Conservation (phyloP, 345 rosid genomes). For the Syzygium aromaticum region DNA sequence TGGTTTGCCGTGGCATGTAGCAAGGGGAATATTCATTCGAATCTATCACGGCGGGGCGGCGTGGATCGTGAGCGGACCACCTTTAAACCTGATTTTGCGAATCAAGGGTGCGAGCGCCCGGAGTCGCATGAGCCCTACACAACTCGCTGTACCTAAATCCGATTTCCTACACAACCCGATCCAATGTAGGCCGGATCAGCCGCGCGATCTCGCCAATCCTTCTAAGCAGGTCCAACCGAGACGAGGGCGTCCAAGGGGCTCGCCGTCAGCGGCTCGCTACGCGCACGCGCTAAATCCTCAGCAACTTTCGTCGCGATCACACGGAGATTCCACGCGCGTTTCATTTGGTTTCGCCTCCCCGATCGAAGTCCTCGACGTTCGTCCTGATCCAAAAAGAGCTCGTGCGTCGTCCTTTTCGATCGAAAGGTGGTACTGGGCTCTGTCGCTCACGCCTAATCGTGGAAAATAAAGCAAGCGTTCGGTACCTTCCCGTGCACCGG, state of each 20-base stretch:
- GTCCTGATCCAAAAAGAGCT: background rate
- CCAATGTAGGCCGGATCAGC: background rate
- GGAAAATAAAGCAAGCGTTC: constrained; percentile 10
- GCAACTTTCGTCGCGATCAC: background rate
- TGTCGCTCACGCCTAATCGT: background rate
- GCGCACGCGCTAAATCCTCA: background rate
- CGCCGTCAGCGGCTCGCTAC: rapidly evolving
- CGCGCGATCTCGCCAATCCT: background rate
- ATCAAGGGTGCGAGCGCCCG: no score
- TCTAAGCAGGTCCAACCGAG: background rate
- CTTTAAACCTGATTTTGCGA: no score
- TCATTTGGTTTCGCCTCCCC: background rate
- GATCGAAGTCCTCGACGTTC: background rate
- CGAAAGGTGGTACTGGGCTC: background rate
- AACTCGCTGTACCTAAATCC: background rate
- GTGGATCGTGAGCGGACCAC: no score
- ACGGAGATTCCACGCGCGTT: no score
- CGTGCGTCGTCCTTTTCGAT: no score
- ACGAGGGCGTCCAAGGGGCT: background rate
- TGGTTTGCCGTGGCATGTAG: rapidly evolving
- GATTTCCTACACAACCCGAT: background rate
- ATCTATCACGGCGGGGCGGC: no score
- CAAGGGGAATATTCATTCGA: background rate
- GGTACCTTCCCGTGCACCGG: constrained; percentile 27
- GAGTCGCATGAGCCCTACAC: background rate